phyloP scores from a whole-genome alignment of 1,284 basidiomycete genomes.

The Rhodofomes roseus region DNA sequence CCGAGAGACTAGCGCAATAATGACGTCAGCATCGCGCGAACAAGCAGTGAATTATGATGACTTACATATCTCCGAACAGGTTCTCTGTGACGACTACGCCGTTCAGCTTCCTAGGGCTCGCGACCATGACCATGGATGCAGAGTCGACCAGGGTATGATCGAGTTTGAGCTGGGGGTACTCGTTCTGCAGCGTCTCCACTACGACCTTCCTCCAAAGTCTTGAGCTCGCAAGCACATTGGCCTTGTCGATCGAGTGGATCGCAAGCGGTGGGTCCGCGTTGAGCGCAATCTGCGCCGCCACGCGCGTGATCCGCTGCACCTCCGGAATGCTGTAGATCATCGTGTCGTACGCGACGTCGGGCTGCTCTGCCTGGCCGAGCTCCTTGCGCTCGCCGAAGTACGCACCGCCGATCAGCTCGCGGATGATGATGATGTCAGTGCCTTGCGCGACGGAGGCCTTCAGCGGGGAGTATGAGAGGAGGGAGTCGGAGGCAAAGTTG shows the following conservation, averaged over 20 bases:
- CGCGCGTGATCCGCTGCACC: conserved; percentile 92
- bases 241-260: conserved; percentile 97
- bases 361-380: conserved; percentile 60
- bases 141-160: conserved; percentile 96
- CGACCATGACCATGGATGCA: conserved; percentile 94
- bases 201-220: conserved; percentile 94
- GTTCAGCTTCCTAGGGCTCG: conserved; percentile 91
- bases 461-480: conserved; percentile 91
- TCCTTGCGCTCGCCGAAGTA: conserved; percentile 97
- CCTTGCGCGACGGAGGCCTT: conserved; percentile 84
- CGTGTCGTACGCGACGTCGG: conserved; percentile 80
- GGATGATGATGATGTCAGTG: conserved; percentile 90
- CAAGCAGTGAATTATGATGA: conserved; percentile 13
- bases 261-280: conserved; percentile 81
- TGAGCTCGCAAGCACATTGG: conserved; percentile 95
- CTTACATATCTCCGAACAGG: conserved; percentile 94
- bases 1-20: conserved; percentile 74
- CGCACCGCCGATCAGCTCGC: conserved; percentile 90
- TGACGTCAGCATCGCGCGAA: conserved; percentile 4
- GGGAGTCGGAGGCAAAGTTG: conserved; percentile 89
- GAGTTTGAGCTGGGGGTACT: conserved; percentile 83
- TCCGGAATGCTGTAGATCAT: conserved; percentile 93
- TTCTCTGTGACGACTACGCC: conserved; percentile 95
- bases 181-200: conserved; percentile 74
- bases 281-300: conserved; percentile 92